Percentiles rank a stretch among this genome's conserved stretches.
Evolutionary conservation across 2,329 filamentous ascomycete species (phyloP).

Genomic region (Phialophora macrospora): DNA sequence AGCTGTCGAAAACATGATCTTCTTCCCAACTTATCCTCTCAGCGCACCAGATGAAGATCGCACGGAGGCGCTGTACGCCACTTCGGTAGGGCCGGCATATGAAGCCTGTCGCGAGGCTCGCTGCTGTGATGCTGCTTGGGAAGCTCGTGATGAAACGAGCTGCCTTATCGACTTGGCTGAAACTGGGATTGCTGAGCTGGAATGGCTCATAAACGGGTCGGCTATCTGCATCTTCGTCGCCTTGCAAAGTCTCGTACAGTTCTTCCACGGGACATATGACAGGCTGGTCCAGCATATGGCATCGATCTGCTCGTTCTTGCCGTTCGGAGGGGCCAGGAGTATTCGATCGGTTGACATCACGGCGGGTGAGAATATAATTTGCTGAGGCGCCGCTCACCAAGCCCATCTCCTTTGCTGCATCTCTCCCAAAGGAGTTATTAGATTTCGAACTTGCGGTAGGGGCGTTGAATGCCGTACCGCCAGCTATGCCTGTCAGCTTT

Average conservation of each 20-base stretch:
- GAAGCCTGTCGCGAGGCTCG: conserved; percentile 84
- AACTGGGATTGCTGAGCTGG: conserved; percentile 71
- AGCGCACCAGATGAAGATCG: conserved; percentile 97
- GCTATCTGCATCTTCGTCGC: conserved; percentile 87
- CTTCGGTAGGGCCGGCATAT: conserved; percentile 93
- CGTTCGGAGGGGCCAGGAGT: conserved; percentile 88
- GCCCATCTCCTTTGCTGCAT: conserved; percentile 72
- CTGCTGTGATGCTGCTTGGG: conserved; percentile 79
- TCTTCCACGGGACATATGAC: conserved; percentile 89
- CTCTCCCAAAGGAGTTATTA: conserved; percentile 48
- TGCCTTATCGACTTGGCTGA: conserved; percentile 92
- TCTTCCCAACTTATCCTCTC: conserved; percentile 96
- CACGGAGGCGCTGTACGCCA: conserved; percentile 87
- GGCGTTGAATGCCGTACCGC: conserved; percentile 47
- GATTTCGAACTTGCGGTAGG: conserved; percentile 42
- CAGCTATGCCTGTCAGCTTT: conserved; percentile 62
- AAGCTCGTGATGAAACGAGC: conserved; percentile 85
- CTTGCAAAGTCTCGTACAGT: conserved; percentile 80
- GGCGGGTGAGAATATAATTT: conserved; percentile 97
- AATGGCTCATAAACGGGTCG: conserved; percentile 75
- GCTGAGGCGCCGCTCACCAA: conserved; percentile 58
- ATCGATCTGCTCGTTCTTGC: conserved; percentile 81
- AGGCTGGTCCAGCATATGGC: conserved; percentile 91
- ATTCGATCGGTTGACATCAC: conserved; percentile 94
- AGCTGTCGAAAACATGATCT: conserved; percentile 75